Evolutionary conservation across 495 filamentous ascomycete genomes (phyloP).

Genomic region (Pyrenula aspistea): DNA sequence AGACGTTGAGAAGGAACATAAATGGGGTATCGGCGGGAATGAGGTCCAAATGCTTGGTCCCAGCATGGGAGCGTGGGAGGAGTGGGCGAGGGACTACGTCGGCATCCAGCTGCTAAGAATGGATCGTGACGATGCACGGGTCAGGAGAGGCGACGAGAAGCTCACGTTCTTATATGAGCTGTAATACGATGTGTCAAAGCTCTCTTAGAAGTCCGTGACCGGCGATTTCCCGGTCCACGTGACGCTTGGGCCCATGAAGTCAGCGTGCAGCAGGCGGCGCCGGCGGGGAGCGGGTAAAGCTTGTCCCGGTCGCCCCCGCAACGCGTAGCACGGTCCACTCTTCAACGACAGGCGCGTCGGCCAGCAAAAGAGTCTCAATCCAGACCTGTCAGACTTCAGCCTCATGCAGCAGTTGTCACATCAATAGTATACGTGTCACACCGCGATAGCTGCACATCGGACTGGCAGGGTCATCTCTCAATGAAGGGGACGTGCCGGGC

Average conservation of each 20-base stretch:
- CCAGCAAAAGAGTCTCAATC: no score
- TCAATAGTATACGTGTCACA: not conserved
- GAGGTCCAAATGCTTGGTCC: not conserved
- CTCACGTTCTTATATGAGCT: slow-evolving; percentile 10
- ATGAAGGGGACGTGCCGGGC: not conserved
- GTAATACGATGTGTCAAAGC: not conserved
- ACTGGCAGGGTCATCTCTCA: not conserved
- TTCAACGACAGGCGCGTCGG: no score
- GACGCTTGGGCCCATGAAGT: not conserved
- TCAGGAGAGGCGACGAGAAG: slow-evolving; percentile 6
- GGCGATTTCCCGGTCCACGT: no score
- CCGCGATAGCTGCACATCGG: not conserved
- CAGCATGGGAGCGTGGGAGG: not conserved
- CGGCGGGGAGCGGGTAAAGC: not conserved
- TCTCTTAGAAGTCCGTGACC: no score
- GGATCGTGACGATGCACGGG: not conserved
- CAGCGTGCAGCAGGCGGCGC: not conserved
- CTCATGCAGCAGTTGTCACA: not conserved
- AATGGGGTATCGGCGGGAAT: not conserved
- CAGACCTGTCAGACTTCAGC: not conserved
- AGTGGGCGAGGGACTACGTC: not conserved
- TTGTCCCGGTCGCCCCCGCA: not conserved
- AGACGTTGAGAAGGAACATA: slow-evolving; percentile 7
- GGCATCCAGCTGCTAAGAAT: not conserved
- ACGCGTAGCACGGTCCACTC: no score